Base-by-base conservation (phyloP, 108 stramenopile genomes). In the Cyclostephanos tholiformis region DNA sequence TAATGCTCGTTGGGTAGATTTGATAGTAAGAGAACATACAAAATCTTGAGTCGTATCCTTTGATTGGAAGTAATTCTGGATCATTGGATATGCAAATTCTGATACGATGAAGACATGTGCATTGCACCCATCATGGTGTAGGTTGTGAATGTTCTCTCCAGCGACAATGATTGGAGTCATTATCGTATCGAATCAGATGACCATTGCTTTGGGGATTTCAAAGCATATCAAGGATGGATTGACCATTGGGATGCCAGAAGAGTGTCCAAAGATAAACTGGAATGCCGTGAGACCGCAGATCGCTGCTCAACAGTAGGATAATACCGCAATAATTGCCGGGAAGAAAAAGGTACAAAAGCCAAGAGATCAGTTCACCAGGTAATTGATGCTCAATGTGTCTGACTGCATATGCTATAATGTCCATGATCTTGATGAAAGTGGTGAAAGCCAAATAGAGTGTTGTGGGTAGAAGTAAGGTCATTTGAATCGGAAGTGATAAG, bases 381-480 rank as follows among this genome's bases (percentile, higher is more conserved):
- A 41, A 41, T 41, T 9, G 11, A 10, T 41, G 41, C 41, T 41
- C 41, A 41, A 41, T 9, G 41, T 41, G 12, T 41, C 9, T 10
- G 41, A 10, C 9, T 41, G 41, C 9, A 10, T 41, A 41, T 10
- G 41, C 41, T 41, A 12, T 10, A 10, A 41, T 10, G 41, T 41
- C 41, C 41, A 41, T 41, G 9, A 41, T 10, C 41, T 41, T 41
- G 41, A 41, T 41, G 41, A 41, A 10, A 10, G 9, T 41, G 1
- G 4, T 41, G 41, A 41, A 10, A 41, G 41, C 9, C 9, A 10
- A 41, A 41, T 41, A 41, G 9, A 41, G 9, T 41, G 12, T 41
- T 41, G 41, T 41, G 41, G 41, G 41, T 41, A 41, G 41, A 53
- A 25, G 25, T 53, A 53, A 53, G 52, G 52, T 53, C 52, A 53